A percentile compares a stretch with the other conserved stretches of the same genome.
Conservation (phyloP, 2,329 filamentous ascomycete species). For the Neopestalotiopsis rosae region DNA sequence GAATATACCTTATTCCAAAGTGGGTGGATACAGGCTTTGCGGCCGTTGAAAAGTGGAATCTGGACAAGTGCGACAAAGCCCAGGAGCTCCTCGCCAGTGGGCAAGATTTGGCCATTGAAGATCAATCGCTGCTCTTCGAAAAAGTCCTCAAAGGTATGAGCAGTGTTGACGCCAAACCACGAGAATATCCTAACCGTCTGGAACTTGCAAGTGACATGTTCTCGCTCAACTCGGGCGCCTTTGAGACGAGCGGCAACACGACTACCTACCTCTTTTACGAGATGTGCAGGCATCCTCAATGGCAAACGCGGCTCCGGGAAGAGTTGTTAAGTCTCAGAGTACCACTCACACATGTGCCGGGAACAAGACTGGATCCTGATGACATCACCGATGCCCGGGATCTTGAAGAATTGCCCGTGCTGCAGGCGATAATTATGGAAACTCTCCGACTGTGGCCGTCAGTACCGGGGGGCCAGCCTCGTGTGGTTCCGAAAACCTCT, state of each 20-base stretch:
- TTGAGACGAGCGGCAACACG: not conserved
- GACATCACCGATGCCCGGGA: not conserved
- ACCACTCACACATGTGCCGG: not conserved
- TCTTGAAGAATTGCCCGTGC: not conserved
- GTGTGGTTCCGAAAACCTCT: not conserved
- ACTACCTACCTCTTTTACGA: not conserved
- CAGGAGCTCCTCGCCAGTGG: not conserved
- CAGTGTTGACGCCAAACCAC: not conserved
- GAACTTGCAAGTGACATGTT: not conserved
- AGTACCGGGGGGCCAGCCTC: not conserved
- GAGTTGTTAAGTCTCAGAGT: not conserved
- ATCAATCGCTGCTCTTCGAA: not conserved
- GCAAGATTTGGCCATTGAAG: not conserved
- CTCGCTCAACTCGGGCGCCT: not conserved
- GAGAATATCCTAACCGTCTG: not conserved
- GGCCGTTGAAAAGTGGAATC: not conserved
- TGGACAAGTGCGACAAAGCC: not conserved
- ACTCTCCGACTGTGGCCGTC: not conserved
- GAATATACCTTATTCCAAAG: not conserved
- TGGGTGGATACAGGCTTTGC: not conserved
- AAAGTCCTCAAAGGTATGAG: not conserved
- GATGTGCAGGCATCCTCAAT: not conserved
- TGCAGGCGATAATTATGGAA: not conserved
- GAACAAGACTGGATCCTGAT: not conserved
- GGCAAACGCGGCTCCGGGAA: not conserved